Evolutionary conservation across 345 rosid species (phyloP).

Genomic region (Hypericum perforatum): DNA sequence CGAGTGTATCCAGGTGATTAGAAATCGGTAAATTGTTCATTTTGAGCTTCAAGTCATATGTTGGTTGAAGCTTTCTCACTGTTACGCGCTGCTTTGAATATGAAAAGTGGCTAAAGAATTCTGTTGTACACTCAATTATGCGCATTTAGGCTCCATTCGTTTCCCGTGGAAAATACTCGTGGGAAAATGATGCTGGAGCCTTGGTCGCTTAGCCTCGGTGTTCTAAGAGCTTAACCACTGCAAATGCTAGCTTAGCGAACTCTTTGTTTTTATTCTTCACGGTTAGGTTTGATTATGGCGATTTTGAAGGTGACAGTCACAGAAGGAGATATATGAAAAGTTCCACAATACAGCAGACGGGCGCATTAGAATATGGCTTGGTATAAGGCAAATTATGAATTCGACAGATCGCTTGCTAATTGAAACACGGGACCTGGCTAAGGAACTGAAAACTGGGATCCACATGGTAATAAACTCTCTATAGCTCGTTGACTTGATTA

Average conservation of each 20-base stretch:
- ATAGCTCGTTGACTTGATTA: no score
- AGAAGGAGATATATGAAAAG: slow-evolving; percentile 47
- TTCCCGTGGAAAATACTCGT: no score
- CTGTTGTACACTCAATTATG: no score
- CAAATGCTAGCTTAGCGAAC: no score
- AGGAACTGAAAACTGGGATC: slow-evolving; percentile 56
- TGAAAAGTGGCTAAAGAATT: no score
- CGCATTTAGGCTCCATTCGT: no score
- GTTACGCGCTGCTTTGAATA: no score
- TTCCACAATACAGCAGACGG: slow-evolving; percentile 58
- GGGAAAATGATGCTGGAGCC: no score
- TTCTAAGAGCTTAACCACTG: no score
- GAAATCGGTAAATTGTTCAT: not conserved
- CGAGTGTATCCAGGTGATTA: slow-evolving; percentile 53
- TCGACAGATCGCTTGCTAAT: slow-evolving; percentile 45
- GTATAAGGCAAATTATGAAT: slow-evolving; percentile 61
- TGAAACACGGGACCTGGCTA: slow-evolving; percentile 45
- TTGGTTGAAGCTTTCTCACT: no score
- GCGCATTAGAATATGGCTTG: slow-evolving; percentile 58
- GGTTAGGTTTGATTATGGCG: slow-evolving; percentile 5
- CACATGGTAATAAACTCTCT: slow-evolving; percentile 44
- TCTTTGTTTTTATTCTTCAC: no score
- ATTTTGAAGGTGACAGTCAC: slow-evolving; percentile 36
- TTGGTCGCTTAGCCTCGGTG: no score
- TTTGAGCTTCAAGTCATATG: not conserved